Evolutionary conservation across 352 stramenopile species (phyloP).

Genomic region (Plasmopara muralis): DNA sequence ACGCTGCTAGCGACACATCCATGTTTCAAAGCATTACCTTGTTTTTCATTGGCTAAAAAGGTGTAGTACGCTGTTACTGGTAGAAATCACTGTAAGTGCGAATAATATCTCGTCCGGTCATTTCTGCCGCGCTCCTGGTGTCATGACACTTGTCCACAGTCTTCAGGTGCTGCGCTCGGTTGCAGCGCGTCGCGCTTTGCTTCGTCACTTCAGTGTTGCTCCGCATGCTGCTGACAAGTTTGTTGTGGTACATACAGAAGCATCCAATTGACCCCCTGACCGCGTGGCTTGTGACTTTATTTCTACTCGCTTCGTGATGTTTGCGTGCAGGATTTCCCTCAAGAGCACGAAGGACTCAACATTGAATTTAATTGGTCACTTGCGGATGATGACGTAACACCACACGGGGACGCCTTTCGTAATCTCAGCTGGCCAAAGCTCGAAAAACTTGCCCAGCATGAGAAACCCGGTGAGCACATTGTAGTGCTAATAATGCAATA

Average conservation of each 20-base stretch:
- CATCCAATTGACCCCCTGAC: too few relatives aligned
- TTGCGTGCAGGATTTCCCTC: conserved; percentile 48
- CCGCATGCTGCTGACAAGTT: conserved; percentile 75
- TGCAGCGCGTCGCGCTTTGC: conserved; percentile 28
- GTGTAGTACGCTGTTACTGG: conserved; percentile 20
- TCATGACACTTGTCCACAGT: conserved; percentile 35
- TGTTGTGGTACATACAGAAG: conserved; percentile 44
- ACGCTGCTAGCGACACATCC: conserved; percentile 42
- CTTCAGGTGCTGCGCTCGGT: conserved; percentile 44
- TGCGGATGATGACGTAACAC: conserved; percentile 72
- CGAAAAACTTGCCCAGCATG: conserved; percentile 50
- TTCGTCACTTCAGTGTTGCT: conserved; percentile 40
- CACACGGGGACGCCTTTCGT: conserved; percentile 66
- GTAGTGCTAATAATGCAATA: not conserved
- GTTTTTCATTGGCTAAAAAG: not conserved
- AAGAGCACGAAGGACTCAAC: conserved; percentile 74
- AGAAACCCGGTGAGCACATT: conserved; percentile 38
- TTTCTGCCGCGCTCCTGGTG: conserved; percentile 38
- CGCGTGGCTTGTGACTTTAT: too few relatives aligned
- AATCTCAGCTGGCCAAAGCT: conserved; percentile 72
- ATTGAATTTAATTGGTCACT: conserved; percentile 87
- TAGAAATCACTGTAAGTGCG: conserved; percentile 16
- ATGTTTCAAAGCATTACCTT: conserved; percentile 1
- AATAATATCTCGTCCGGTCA: conserved; percentile 28
- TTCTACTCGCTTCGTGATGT: too few relatives aligned